Evolutionary conservation across 1,139 yeast species (phyloP).

Genomic region (Candida pseudoviswanathii): DNA sequence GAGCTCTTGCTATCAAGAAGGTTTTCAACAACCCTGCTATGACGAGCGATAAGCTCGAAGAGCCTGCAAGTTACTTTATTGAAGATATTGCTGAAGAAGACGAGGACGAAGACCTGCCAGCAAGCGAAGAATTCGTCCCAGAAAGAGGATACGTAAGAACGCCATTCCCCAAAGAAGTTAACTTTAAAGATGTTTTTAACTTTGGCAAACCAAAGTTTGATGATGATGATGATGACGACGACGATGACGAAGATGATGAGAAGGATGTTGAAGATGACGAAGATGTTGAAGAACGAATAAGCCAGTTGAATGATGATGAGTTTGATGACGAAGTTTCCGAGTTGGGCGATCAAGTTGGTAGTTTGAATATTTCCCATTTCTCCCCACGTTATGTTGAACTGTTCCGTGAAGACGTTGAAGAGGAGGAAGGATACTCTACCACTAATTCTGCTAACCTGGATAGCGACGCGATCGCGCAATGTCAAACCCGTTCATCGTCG

Average conservation of each 20-base stretch:
- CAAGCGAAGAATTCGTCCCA: slow-evolving; percentile 3
- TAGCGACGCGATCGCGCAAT: slow-evolving; percentile 19
- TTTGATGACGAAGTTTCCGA: slow-evolving; percentile 21
- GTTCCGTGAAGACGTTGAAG: slow-evolving; percentile 8
- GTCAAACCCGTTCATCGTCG: slow-evolving; percentile 47
- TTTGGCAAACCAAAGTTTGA: slow-evolving; percentile 19
- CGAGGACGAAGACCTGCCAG: slow-evolving; percentile 13
- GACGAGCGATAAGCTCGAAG: slow-evolving; percentile 20
- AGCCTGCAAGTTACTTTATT: slow-evolving; percentile 24
- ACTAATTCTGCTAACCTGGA: slow-evolving; percentile 15
- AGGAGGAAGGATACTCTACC: slow-evolving; percentile 21
- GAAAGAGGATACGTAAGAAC: slow-evolving; percentile 25
- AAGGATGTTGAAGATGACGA: slow-evolving; percentile 19
- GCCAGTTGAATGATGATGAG: slow-evolving; percentile 23
- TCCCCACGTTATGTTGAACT: background rate
- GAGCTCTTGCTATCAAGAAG: slow-evolving; percentile 48
- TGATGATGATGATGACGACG: slow-evolving; percentile 17
- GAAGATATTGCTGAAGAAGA: slow-evolving; percentile 26
- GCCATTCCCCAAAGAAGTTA: slow-evolving; percentile 33
- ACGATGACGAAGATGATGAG: slow-evolving; percentile 22
- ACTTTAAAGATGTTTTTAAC: slow-evolving; percentile 38
- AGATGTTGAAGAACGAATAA: slow-evolving; percentile 21
- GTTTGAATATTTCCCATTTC: slow-evolving; percentile 11
- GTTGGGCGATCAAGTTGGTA: slow-evolving; percentile 20
- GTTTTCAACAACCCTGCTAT: slow-evolving; percentile 52